Base-by-base conservation (phyloP, 1,284 basidiomycete species). In the Boletellus deceptivus region DNA sequence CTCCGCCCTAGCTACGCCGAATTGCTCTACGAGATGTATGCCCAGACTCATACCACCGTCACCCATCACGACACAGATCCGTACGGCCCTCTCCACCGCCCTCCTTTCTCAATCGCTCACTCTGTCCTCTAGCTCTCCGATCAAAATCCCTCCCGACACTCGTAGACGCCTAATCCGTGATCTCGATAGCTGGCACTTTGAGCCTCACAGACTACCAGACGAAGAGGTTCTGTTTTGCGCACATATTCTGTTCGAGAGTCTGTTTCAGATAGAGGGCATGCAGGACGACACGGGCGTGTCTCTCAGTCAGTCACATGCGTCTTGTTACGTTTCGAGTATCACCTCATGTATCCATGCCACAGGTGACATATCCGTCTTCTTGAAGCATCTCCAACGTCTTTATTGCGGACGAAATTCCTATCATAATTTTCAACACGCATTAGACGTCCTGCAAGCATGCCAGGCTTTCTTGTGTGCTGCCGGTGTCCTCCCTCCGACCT, bases 381-480 rank as follows among this genome's bases (percentile, higher is more conserved):
- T 96, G 27, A 82, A 84, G 55, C 91, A 94, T 57, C 79, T 97
- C 13, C 82, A 88, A 29, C 82, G 83, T 33, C 86, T 94, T 49
- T 98, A 98, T 66, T 88, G 93, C 56, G 79, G 82, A 42, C 84
- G 87, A 48, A 97, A 97, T 71, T 87, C 89, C 14, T 98, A 98
- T 70, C 94, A 98, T 74, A 98, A 98, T 65, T 97, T 95, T 65
- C 84, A 92, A 52, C 94, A 98, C 69, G 94, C 93, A 1, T 76
- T 96, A 41, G 95, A 98, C 67, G 95, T 98, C 11, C 79, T 97
- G 20, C 94, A 98, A 68, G 93, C 94, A 1, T 84, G 86, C 2
- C 93, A 96, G 64, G 84, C 81, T 24, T 96, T 95, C 72, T 75
- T 98, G 25, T 78, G 78, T 45, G 74, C 81, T 22, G 86, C 90